Evolutionary conservation across 2,329 filamentous ascomycete species (phyloP), one percentile per base, ranked within the genome.

Genomic region (Rachicladosporium sp.): DNA sequence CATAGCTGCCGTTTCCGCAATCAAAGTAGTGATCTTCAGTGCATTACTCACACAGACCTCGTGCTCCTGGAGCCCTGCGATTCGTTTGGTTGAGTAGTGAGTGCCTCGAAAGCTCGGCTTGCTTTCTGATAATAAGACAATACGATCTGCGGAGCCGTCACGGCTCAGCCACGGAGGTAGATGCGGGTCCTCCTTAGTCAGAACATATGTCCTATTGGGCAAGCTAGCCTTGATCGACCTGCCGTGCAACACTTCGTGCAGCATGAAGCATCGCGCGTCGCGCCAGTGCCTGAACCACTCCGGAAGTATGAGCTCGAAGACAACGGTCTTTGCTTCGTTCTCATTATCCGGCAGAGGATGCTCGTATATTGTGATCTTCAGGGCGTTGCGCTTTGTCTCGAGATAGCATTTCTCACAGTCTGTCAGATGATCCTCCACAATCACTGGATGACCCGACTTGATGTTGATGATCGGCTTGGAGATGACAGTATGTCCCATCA

Each of bases 1-100:
- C 76, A 79, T 0, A 78, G 55, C 2, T 64, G 68, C 36, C 68
- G 57, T 47, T 78, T 73, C 32, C 70, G 63, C 2, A 68, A 52
- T 78, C 73, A 41, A 60, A 74, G 42, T 74, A 74, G 0, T 50
- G 47, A 33, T 70, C 2, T 51, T 59, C 7, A 74, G 45, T 0
- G 64, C 70, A 37, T 68, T 68, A 0, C 64, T 64, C 2, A 67
- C 56, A 38, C 65, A 64, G 1, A 78, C 57, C 3, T 62, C 1
- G 43, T 6, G 12, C 77, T 74, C 10, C 43, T 50, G 12, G 4
- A 23, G 21, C 21, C 21, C 21, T 23, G 21, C 21, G 21, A 23
- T 23, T 6, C 35, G 31, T 27, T 59, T 57, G 1, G 37, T 50
- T 1, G 54, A 54, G 42, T 71, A 75, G 45, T 78, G 74, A 0